phyloP scores from a whole-genome alignment of 495 filamentous ascomycete species.

The Lasiosphaeria ovina region DNA sequence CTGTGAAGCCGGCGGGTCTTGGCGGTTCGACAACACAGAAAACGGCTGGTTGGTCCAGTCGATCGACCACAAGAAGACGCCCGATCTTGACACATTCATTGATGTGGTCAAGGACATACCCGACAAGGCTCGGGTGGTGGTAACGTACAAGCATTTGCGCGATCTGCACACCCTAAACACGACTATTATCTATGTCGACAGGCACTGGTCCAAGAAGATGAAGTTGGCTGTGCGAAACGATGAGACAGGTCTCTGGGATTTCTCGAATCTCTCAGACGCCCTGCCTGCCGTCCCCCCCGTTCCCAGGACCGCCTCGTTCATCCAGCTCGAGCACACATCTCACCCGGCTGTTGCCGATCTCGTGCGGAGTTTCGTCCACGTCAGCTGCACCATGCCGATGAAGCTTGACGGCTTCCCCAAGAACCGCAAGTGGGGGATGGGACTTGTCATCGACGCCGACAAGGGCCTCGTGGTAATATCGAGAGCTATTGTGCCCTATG shows the following conservation, averaged over 20 bases:
- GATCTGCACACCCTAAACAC: conserved; percentile 95
- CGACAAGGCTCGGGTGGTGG: conserved; percentile 83
- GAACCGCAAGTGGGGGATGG: conserved; percentile 89
- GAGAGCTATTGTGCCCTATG: conserved; percentile 88
- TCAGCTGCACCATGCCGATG: conserved; percentile 86
- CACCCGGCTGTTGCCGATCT: conserved; percentile 88
- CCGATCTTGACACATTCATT: conserved; percentile 83
- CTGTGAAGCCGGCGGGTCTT: conserved; percentile 92
- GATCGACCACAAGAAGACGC: conserved; percentile 84
- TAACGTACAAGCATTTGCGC: conserved; percentile 91
- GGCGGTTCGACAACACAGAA: conserved; percentile 85
- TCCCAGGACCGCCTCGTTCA: conserved; percentile 79
- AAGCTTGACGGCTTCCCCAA: conserved; percentile 96
- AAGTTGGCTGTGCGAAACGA: conserved; percentile 90
- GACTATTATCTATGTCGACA: conserved; percentile 85
- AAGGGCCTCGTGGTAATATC: conserved; percentile 94
- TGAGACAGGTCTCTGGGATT: conserved; percentile 89
- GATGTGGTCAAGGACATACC: conserved; percentile 88
- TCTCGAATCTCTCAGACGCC: conserved; percentile 76
- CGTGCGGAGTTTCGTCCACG: conserved; percentile 90
- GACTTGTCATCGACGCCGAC: conserved; percentile 91
- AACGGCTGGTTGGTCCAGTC: conserved; percentile 90
- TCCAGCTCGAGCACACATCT: conserved; percentile 82
- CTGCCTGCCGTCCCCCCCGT: conserved; percentile 70
- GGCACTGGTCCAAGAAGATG: conserved; percentile 95